Evolutionary conservation across 768 basidiomycete genomes (phyloP).

Genomic region (Daedaleopsis nitida): DNA sequence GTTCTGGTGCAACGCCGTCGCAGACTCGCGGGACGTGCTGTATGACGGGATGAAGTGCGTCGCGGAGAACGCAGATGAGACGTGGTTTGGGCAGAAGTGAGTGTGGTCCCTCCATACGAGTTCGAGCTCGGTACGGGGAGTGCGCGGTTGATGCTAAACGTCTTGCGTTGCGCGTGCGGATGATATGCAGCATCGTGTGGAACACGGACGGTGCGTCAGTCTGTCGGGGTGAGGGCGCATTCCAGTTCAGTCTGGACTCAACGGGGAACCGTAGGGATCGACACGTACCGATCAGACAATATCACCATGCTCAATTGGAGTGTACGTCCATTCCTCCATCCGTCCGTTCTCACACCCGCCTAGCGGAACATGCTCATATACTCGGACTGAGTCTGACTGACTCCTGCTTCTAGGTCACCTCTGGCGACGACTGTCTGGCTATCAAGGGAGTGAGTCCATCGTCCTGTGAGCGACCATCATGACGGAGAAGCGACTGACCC

Average conservation of each 20-base stretch:
- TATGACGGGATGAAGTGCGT: conserved; percentile 63
- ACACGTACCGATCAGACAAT: conserved; percentile 54
- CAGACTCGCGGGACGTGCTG: conserved; percentile 48
- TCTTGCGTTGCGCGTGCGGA: background rate
- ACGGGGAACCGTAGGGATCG: conserved; percentile 41
- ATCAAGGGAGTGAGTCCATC: conserved; percentile 54
- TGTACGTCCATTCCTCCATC: conserved; percentile 24
- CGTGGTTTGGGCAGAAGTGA: conserved; percentile 52
- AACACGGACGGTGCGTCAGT: conserved; percentile 57
- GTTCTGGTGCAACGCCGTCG: conserved; percentile 62
- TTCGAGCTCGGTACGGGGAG: no score
- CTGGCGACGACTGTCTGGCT: conserved; percentile 64
- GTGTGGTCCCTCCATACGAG: background rate
- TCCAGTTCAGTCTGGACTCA: no score
- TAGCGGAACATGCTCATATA: background rate
- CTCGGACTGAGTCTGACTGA: background rate
- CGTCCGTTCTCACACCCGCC: conserved; percentile 1
- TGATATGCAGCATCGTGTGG: conserved; percentile 45
- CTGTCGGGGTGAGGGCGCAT: no score
- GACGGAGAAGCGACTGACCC: background rate
- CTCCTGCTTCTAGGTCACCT: conserved; percentile 40
- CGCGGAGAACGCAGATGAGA: conserved; percentile 55
- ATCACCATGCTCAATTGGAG: conserved; percentile 58
- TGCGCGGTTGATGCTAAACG: background rate
- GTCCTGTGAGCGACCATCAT: background rate